These are phyloP conservation scores for Talaromyces islandicus DNA, from an alignment of 2,329 filamentous ascomycete genomes.

Conservation along the genomic window DNA sequence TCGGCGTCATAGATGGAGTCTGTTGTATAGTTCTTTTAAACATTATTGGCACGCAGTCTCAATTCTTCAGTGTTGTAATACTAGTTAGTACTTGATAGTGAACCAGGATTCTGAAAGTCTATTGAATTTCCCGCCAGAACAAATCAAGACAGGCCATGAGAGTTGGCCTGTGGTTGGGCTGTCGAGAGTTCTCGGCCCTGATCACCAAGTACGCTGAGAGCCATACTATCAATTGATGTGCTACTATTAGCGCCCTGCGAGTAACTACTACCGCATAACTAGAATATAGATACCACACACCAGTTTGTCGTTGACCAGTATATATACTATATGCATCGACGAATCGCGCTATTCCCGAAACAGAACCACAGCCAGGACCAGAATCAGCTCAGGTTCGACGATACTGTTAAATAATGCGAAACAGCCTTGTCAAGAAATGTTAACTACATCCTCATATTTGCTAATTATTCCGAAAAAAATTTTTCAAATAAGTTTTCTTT, in stretches of 20 bases:
- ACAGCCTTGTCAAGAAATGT: not conserved
- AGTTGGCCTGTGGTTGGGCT: too few relatives aligned
- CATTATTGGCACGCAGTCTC: not conserved
- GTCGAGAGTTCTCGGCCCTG: too few relatives aligned
- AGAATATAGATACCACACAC: too few relatives aligned
- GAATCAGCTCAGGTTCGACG: not conserved
- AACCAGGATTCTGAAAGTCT: too few relatives aligned
- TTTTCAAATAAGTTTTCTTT: too few relatives aligned
- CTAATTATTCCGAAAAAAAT: not conserved
- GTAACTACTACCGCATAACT: too few relatives aligned
- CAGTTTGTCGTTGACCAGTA: too few relatives aligned
- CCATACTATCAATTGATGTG: too few relatives aligned
- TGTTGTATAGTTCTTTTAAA: not conserved
- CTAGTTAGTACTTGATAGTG: too few relatives aligned
- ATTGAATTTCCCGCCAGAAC: not conserved
- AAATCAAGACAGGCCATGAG: not conserved
- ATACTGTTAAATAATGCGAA: not conserved
- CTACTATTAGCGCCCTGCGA: too few relatives aligned
- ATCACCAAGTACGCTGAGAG: too few relatives aligned
- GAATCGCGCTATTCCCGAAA: not conserved
- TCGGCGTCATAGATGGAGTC: conserved; percentile 4
- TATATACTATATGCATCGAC: too few relatives aligned
- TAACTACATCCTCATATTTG: not conserved
- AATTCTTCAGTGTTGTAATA: not conserved
- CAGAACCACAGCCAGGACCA: not conserved